A percentile compares a stretch with the other conserved stretches of the same genome.
Conservation (phyloP, 2,329 filamentous ascomycete species). For the Gyromitra esculenta region DNA sequence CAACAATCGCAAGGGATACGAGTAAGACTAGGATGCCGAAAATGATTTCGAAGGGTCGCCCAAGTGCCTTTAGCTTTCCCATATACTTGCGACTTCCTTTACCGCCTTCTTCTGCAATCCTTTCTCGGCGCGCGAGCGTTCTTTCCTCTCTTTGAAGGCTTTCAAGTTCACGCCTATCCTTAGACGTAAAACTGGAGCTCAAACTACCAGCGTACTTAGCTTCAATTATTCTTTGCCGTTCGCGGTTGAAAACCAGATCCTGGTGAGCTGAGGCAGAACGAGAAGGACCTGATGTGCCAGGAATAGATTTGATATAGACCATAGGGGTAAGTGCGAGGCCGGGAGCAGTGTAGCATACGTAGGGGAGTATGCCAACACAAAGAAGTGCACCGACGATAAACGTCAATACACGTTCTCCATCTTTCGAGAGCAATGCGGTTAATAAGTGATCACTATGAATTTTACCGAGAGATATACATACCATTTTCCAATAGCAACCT, state of each 20-base stretch:
- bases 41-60: conserved; percentile 88
- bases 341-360: conserved; percentile 86
- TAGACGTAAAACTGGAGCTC: conserved; percentile 73
- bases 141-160: conserved; percentile 87
- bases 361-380: conserved; percentile 84
- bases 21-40: conserved; percentile 81
- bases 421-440: conserved; percentile 60
- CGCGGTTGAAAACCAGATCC: conserved; percentile 80
- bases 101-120: conserved; percentile 79
- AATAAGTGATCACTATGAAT: not conserved
- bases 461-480: conserved; percentile 60
- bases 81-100: conserved; percentile 72
- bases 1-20: conserved; percentile 79
- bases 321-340: conserved; percentile 90
- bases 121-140: conserved; percentile 86
- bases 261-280: conserved; percentile 76
- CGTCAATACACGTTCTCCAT: conserved; percentile 89
- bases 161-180: conserved; percentile 89
- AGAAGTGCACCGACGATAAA: conserved; percentile 91
- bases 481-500: conserved; percentile 82
- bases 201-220: conserved; percentile 78
- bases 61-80: conserved; percentile 81
- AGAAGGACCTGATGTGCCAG: conserved; percentile 82
- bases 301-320: conserved; percentile 89
- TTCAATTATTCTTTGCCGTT: conserved; percentile 91